Evolutionary conservation across 139 green algal species (phyloP), one percentile per base, ranked within the genome.

Genomic region (Chlamydomonas sphaeroides): DNA sequence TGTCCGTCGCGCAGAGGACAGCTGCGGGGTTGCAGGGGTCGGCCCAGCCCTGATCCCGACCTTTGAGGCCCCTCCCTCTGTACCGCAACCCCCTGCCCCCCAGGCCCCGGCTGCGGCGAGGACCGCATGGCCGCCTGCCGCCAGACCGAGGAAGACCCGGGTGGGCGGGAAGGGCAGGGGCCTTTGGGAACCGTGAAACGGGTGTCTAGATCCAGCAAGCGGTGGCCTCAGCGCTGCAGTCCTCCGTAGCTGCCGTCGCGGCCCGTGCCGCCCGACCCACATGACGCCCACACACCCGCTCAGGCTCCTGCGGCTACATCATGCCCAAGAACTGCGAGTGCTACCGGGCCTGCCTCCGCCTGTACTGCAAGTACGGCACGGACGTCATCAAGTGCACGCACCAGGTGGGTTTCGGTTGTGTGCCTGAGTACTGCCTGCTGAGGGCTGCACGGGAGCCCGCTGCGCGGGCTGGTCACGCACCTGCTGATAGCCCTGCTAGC

Each of bases 131-230:
- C 71, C 3, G 51, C 51, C 18, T 78, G 71, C 51, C 36, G 51
- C 11, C 51, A 67, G 33, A 67, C 71, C 21, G 51, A 18, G 35
- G 51, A 67, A 51, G 71, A 78, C 56, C 71, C 71, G 67, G 71
- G 71, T 78, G n/a, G n/a, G 30, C 28, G 4, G 30, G 7, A 38
- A 14, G 30, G 65, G 38, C 1, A 53, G 20, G 18, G 39, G 11
- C 6, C 20, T 14, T 73, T 25, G 2, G 21, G 3, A 33, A 10
- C 51, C 17, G 65, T 4, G 38, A 36, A 33, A 6, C 5, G 65
- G 65, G 17, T 28, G 51, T 28, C 17, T 25, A 25, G 51, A 61
- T 17, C 17, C 51, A 28, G 15, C 17, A 17, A 30, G 14, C 20
- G 17, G 17, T 28, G 51, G 51, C 15, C 14, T 61, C 17, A 61